Evolutionary conservation across 106 monocot species (phyloP).

Genomic region (Amphibolis antarctica): DNA sequence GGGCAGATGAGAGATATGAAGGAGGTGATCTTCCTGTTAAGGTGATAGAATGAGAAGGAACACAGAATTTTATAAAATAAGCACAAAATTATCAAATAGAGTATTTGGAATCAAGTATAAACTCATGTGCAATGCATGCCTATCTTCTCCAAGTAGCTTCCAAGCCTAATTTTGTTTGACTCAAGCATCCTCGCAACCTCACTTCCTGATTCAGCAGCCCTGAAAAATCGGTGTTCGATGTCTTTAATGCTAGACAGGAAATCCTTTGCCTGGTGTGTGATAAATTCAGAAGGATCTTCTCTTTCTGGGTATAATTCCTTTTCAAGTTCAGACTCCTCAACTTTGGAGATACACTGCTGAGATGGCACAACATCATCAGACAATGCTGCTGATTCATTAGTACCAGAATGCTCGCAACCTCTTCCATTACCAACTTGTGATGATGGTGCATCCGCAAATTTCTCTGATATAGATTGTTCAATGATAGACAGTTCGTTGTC

Average conservation of each 20-base stretch:
- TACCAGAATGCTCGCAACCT: background rate
- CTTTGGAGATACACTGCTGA: slow-evolving; percentile 13
- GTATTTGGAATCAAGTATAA: too few species aligned
- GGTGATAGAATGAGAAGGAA: too few species aligned
- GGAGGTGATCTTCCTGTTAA: too few species aligned
- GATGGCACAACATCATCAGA: background rate
- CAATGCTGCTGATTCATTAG: slow-evolving; percentile 1
- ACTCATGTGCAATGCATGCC: slow-evolving; percentile 18
- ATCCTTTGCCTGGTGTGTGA: slow-evolving; percentile 87
- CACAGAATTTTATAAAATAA: too few species aligned
- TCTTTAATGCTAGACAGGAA: slow-evolving; percentile 70
- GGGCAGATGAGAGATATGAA: too few species aligned
- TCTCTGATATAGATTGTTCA: too few species aligned
- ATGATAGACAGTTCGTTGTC: too few species aligned
- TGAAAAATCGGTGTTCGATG: slow-evolving; percentile 54
- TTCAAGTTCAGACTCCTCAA: slow-evolving; percentile 26
- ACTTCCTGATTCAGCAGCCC: slow-evolving; percentile 69
- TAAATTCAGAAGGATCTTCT: slow-evolving; percentile 73
- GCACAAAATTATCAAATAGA: too few species aligned
- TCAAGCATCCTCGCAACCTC: slow-evolving; percentile 79
- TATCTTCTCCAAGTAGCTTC: slow-evolving; percentile 15
- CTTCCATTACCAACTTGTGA: too few species aligned
- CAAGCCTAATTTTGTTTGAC: slow-evolving; percentile 59
- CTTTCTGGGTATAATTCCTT: slow-evolving; percentile 29
- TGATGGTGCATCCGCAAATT: too few species aligned